These are phyloP conservation scores for Cylindrodendrum hubeiense DNA, from an alignment of 2,329 filamentous ascomycete genomes.

Conservation along the genomic window DNA sequence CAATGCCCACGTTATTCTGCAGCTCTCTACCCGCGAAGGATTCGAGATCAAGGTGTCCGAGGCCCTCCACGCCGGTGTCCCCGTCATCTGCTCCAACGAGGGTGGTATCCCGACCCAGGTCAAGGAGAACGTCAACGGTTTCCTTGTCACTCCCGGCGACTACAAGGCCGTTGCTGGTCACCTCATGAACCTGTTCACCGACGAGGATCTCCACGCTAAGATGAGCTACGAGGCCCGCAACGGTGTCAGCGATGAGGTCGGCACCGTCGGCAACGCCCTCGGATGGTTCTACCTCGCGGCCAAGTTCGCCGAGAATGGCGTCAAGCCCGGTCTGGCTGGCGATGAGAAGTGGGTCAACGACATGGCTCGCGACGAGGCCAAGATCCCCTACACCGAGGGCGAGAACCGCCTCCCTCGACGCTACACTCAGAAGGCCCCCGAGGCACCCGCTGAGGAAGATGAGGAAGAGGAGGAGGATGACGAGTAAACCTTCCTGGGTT, in stretches of 20 bases:
- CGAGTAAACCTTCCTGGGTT: constrained; percentile 1
- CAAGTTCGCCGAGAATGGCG: constrained; percentile 69
- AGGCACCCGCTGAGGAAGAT: constrained; percentile 18
- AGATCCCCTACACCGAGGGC: constrained; percentile 65
- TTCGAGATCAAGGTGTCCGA: constrained; percentile 92
- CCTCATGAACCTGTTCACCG: constrained; percentile 74
- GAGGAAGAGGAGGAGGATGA: constrained; percentile 27
- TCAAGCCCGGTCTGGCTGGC: constrained; percentile 64
- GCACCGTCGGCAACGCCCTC: constrained; percentile 83
- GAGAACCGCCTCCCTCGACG: constrained; percentile 71
- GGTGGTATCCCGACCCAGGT: constrained; percentile 88
- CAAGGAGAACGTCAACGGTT: constrained; percentile 78
- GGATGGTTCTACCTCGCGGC: constrained; percentile 83
- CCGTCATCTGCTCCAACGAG: constrained; percentile 79
- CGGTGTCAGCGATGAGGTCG: constrained; percentile 84
- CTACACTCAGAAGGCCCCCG: constrained; percentile 38
- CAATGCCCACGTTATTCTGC: constrained; percentile 79
- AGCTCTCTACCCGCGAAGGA: constrained; percentile 84
- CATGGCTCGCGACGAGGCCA: constrained; percentile 62
- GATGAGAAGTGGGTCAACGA: constrained; percentile 63
- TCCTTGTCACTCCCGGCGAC: constrained; percentile 79
- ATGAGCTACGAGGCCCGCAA: constrained; percentile 75
- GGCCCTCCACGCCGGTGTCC: constrained; percentile 82
- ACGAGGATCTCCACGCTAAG: constrained; percentile 72
- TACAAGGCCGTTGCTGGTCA: constrained; percentile 76